Evolutionary conservation across 805 yeast species (phyloP), one percentile per base, ranked within the genome.

Genomic region (Candida sakaeoensis): DNA sequence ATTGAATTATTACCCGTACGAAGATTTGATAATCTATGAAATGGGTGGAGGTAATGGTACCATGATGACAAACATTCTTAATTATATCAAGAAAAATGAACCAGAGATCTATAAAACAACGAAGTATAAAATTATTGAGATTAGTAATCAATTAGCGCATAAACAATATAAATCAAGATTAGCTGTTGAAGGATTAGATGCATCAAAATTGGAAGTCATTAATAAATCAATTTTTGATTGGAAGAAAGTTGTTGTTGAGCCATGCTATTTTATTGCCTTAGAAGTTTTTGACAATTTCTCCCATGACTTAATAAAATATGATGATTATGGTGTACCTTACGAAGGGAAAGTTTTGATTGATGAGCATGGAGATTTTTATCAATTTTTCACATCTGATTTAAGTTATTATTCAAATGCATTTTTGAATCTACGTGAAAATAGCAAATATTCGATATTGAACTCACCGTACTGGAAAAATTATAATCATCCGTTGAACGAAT

Each of bases 31-130:
- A 5, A 84, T 87, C 18, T 88, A 86, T 60, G 96, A 88, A 60
- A 77, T 85, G 71, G 96, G 95, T 43, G 95, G 89, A 15, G 95
- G 95, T 49, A 87, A 87, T 52, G 95, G 95, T 30, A 86, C 95
- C 0, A 60, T 87, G 44, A 87, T 88, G 95, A 57, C 72, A 39
- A 82, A 86, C 52, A 75, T 87, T 8, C 59, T 87, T 46, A 80
- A 81, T 52, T 86, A 71, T 54, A 72, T 87, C 44, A 67, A 75
- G 45, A 62, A 61, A 19, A 65, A 72, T 15, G 81, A 82, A 47
- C 90, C 95, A 0, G 89, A 83, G 27, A 79, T 86, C n/a, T 87
- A 85, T 56, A 58, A 63, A 9, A 68, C 78, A 27, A 82, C 88
- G 0, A 71, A 72, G 49, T 87, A 87, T 55, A 78, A 76, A 54